Evolutionary conservation across 371 early-diverging fungal species (phyloP).

Genomic region (Mortierella sp.): DNA sequence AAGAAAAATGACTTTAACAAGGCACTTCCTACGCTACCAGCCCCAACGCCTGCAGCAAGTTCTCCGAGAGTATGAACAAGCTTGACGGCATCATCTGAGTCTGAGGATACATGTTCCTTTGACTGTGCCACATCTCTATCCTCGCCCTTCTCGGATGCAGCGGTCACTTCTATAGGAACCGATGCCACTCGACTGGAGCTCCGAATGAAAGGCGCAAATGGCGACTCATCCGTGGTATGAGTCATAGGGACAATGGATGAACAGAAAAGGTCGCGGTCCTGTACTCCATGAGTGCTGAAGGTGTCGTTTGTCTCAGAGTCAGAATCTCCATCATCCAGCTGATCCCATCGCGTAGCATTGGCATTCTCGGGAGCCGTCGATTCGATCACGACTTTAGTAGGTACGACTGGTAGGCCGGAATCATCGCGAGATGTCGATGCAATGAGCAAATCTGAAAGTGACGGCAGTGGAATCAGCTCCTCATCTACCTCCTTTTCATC

Average conservation of each 20-base stretch:
- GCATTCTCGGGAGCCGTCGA: constrained; percentile 19
- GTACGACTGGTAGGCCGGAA: background rate
- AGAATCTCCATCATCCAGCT: constrained; percentile 19
- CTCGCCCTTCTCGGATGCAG: background rate
- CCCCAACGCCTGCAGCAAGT: too few relatives aligned
- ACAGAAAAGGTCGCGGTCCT: background rate
- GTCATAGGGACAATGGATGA: background rate
- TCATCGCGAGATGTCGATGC: background rate
- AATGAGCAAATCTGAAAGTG: background rate
- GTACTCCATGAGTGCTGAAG: constrained; percentile 1
- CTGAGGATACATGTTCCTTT: background rate
- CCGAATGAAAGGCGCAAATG: constrained; percentile 18
- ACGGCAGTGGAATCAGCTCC: background rate
- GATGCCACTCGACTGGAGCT: background rate
- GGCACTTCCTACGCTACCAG: too few relatives aligned
- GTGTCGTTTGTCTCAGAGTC: constrained; percentile 18
- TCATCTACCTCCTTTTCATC: background rate
- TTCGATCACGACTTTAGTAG: background rate
- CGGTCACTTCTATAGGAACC: background rate
- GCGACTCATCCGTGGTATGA: constrained; percentile 4
- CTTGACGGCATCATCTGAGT: constrained; percentile 9
- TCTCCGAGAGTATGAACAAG: too few relatives aligned
- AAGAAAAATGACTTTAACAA: too few relatives aligned
- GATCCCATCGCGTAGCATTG: constrained; percentile 38
- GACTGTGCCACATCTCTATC: background rate